Base-by-base conservation (phyloP, 2,329 filamentous ascomycete species). In the Colletotrichum tofieldiae region DNA sequence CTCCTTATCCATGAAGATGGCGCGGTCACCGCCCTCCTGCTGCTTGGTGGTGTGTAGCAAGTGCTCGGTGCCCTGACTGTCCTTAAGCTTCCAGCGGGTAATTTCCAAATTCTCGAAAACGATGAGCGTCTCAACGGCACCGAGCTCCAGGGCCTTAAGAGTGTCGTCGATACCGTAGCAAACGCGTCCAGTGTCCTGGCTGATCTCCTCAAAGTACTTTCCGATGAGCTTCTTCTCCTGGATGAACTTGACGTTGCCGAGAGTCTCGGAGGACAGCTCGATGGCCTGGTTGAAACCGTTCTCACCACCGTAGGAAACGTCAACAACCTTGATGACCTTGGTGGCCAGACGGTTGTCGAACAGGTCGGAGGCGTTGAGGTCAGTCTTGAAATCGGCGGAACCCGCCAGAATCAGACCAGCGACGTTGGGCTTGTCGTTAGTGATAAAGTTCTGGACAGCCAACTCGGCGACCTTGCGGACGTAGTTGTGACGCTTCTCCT, bases 241-340 rank as follows among this genome's bases (percentile, higher is more conserved):
- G 82, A 99, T 98, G 84, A 99, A 99, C 86, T 99, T 99, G 90
- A 99, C 96, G 82, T 98, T 99, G 84, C 95, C 94, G 59, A 99
- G 90, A 9, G 96, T 99, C 88, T 99, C 97, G 9, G 95, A 91
- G 35, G 96, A 93, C 79, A 99, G 85, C 82, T 99, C 96, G 75
- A 99, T 99, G 73, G 96, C 96, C 86, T 99, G 97, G 87, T 99
- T 99, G 90, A 99, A 99, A 58, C 96, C 96, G 87, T 98, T 98
- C 86, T 99, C 97, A 77, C 96, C 96, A 83, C 96, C 96, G 80
- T 99, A 99, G 18, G 96, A 98, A 55, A 99, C 97, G 82, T 99
- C 96, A 45, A 99, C 97, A 55, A 99, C 94, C 87, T 99, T 99
- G 90, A 99, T 98, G 80, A 99, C 96, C 89, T 99, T 99, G 82